These are phyloP conservation scores for Populus nigra DNA, from an alignment of 345 rosid genomes.

Conservation along the genomic window DNA sequence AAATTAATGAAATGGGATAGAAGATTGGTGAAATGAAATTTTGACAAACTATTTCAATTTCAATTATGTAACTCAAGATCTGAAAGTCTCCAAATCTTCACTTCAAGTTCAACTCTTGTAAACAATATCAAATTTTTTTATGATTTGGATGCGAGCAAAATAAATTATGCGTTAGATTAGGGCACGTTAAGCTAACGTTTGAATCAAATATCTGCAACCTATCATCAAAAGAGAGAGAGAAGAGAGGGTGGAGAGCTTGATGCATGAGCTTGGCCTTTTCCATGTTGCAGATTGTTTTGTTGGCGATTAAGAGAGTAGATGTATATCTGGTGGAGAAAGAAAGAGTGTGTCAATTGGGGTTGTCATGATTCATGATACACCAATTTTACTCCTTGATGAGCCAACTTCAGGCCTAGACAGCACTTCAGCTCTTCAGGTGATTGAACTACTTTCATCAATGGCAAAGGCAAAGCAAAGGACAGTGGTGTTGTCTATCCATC, in stretches of 20 bases:
- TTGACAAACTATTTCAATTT: not conserved
- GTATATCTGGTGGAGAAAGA: slow-evolving; percentile 33
- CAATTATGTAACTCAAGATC: too few species aligned
- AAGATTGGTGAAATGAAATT: not conserved
- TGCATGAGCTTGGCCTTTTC: slow-evolving; percentile 65
- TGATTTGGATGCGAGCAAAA: not conserved
- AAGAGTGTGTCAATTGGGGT: slow-evolving; percentile 34
- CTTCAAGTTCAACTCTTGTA: too few species aligned
- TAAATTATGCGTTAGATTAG: not conserved
- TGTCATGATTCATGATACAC: slow-evolving; percentile 28
- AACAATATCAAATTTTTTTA: not conserved
- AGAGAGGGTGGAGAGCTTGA: slow-evolving; percentile 62
- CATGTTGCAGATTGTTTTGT: slow-evolving; percentile 31
- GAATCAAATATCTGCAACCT: not conserved
- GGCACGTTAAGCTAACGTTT: not conserved
- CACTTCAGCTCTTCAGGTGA: slow-evolving; percentile 25
- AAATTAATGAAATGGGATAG: not conserved
- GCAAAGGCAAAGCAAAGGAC: slow-evolving; percentile 23
- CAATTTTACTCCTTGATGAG: slow-evolving; percentile 30
- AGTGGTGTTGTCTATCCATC: slow-evolving; percentile 26
- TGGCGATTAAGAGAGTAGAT: slow-evolving; percentile 30
- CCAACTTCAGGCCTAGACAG: slow-evolving; percentile 34
- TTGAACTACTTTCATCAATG: slow-evolving; percentile 26
- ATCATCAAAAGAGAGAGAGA: slow-evolving; percentile 42
- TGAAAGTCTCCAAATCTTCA: too few species aligned